Evolutionary conservation across 2,329 filamentous ascomycete genomes (phyloP).

Genomic region (Exophiala oligosperma): DNA sequence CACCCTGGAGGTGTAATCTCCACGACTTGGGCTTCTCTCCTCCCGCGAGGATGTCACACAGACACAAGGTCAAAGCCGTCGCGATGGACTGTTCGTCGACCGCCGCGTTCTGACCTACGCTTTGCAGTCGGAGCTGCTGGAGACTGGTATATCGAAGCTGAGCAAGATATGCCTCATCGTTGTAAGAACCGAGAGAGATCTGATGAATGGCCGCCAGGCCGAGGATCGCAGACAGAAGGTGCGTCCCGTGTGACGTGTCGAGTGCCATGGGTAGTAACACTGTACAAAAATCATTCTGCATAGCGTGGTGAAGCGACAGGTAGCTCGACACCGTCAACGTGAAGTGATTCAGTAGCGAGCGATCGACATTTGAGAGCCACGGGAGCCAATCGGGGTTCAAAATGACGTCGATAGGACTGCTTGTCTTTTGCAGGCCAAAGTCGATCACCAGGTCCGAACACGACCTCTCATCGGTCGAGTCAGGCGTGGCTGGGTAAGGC

Average conservation of each 20-base stretch:
- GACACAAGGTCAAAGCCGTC: not conserved
- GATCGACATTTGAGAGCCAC: conserved; percentile 1
- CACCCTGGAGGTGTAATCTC: not conserved
- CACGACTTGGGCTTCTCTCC: not conserved
- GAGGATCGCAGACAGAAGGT: not conserved
- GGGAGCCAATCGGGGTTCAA: not conserved
- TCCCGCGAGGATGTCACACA: not conserved
- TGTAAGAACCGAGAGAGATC: not conserved
- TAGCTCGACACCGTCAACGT: not conserved
- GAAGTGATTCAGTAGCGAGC: not conserved
- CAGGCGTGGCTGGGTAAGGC: not conserved
- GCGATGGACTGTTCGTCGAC: conserved; percentile 3
- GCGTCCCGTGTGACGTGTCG: not conserved
- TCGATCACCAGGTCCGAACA: not conserved
- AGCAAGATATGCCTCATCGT: not conserved
- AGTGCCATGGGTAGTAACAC: conserved; percentile 1
- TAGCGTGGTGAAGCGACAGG: not conserved
- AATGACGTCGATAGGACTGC: not conserved
- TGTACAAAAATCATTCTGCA: conserved; percentile 4
- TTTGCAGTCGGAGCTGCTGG: not conserved
- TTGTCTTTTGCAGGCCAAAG: not conserved
- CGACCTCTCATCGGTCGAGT: not conserved
- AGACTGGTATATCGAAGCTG: not conserved
- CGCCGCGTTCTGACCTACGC: not conserved
- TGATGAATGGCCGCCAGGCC: not conserved